phyloP scores from a whole-genome alignment of 2,329 filamentous ascomycete species.

The Septoria petroselini region DNA sequence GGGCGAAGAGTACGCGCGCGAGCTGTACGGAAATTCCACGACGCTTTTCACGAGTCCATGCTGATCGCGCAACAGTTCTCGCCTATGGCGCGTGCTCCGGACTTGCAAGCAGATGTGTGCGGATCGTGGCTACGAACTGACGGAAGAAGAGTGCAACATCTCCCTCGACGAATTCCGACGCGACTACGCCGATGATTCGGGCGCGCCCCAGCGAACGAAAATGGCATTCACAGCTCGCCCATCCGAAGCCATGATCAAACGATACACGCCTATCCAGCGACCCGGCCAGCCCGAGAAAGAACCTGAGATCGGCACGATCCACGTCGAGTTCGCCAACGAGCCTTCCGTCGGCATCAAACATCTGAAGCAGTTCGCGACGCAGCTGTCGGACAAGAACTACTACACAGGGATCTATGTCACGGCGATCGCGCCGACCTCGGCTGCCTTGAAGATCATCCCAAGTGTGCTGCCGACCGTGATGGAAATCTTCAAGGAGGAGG shows the following conservation, averaged over 20 bases:
- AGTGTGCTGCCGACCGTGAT: constrained; percentile 75
- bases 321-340: constrained; percentile 86
- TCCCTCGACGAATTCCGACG: constrained; percentile 75
- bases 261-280: constrained; percentile 70
- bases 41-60: background rate
- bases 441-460: constrained; percentile 81
- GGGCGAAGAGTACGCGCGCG: constrained; percentile 32
- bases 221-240: constrained; percentile 89
- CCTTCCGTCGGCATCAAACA: constrained; percentile 83
- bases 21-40: constrained; percentile 21
- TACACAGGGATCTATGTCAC: constrained; percentile 90
- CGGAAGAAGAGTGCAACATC: constrained; percentile 84
- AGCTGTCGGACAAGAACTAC: constrained; percentile 75
- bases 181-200: constrained; percentile 69
- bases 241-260: constrained; percentile 76
- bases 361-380: constrained; percentile 82
- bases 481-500: constrained; percentile 93
- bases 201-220: constrained; percentile 72
- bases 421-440: constrained; percentile 74
- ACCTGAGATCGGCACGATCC: constrained; percentile 76
- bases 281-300: constrained; percentile 56
- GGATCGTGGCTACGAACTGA: constrained; percentile 88
- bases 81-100: constrained; percentile 90
- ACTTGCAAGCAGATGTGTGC: constrained; percentile 93
- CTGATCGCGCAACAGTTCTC: constrained; percentile 42